These are phyloP conservation scores for Vickermania ingenoplastis DNA, from an alignment of 208 protist species.

Conservation along the genomic window DNA sequence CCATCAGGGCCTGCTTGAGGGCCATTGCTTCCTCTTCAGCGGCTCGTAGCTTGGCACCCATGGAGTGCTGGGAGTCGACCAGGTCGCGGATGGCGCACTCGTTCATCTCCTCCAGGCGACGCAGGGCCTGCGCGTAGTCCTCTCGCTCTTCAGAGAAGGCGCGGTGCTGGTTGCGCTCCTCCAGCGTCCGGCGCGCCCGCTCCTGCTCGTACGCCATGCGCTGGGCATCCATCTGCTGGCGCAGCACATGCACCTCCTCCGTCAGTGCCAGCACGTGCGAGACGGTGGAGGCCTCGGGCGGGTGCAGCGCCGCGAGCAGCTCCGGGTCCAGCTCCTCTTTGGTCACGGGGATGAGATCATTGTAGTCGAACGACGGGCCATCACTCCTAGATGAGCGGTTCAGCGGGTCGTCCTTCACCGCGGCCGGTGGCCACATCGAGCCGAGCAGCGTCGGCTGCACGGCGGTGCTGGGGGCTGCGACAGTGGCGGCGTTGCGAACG, in stretches of 20 bases:
- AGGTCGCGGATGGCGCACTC: slow-evolving; percentile 45
- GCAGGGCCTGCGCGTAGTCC: slow-evolving; percentile 21
- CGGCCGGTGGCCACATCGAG: background rate
- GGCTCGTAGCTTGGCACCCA: slow-evolving; percentile 29
- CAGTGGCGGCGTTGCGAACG: background rate
- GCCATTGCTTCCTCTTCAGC: slow-evolving; percentile 26
- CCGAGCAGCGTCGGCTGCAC: background rate
- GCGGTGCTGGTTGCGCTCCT: slow-evolving; percentile 25
- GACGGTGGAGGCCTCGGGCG: slow-evolving; percentile 3
- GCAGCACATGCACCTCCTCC: slow-evolving; percentile 43
- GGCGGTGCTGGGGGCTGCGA: background rate
- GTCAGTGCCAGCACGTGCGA: slow-evolving; percentile 31
- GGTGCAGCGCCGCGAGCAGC: slow-evolving; percentile 2
- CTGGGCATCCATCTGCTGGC: slow-evolving; percentile 54
- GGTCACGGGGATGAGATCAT: background rate
- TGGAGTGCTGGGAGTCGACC: slow-evolving; percentile 35
- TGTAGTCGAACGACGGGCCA: background rate
- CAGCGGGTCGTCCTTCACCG: background rate
- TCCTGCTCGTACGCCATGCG: slow-evolving; percentile 47
- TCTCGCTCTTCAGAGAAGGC: slow-evolving; percentile 16
- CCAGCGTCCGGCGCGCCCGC: slow-evolving; percentile 20
- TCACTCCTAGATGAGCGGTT: background rate
- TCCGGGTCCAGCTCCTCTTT: slow-evolving; percentile 3
- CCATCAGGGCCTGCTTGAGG: slow-evolving; percentile 23
- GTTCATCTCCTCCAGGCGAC: slow-evolving; percentile 37